phyloP scores from a whole-genome alignment of 768 basidiomycete species.

The Tylopilus plumbeoviolaceoides region DNA sequence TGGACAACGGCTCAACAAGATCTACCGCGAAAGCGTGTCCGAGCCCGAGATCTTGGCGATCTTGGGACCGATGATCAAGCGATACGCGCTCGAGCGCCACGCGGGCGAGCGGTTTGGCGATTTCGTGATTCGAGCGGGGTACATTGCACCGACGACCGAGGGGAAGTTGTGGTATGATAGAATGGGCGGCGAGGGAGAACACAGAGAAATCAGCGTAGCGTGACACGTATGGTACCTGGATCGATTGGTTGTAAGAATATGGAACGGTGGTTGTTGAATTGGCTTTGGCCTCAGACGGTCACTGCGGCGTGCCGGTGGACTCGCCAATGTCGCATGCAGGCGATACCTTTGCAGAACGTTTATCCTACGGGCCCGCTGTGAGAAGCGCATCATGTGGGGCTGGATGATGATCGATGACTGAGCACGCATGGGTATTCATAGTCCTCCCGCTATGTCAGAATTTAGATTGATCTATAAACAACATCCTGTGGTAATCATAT shows the following conservation, averaged over 20 bases:
- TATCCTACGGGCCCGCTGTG: too few relatives aligned
- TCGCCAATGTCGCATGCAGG: too few relatives aligned
- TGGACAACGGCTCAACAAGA: conserved; percentile 94
- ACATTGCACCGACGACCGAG: conserved; percentile 79
- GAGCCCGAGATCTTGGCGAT: conserved; percentile 91
- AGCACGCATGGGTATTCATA: too few relatives aligned
- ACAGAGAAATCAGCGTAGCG: conserved; percentile 32
- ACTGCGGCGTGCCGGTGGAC: too few relatives aligned
- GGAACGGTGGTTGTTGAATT: too few relatives aligned
- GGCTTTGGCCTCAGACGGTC: too few relatives aligned
- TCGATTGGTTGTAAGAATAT: too few relatives aligned
- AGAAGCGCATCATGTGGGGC: too few relatives aligned
- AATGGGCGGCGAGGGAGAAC: conserved; percentile 72
- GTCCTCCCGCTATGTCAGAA: not conserved
- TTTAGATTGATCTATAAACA: not conserved
- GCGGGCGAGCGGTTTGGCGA: conserved; percentile 95
- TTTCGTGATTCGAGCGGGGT: conserved; percentile 88
- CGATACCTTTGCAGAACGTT: too few relatives aligned
- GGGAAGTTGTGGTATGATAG: conserved; percentile 86
- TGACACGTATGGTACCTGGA: too few relatives aligned
- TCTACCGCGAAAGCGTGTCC: conserved; percentile 86
- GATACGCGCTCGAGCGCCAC: conserved; percentile 80
- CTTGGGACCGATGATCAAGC: conserved; percentile 89
- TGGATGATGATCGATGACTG: too few relatives aligned
- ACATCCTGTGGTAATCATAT: not conserved